Base-by-base conservation (phyloP, 805 yeast species). In the Candida nonsorbophila region DNA sequence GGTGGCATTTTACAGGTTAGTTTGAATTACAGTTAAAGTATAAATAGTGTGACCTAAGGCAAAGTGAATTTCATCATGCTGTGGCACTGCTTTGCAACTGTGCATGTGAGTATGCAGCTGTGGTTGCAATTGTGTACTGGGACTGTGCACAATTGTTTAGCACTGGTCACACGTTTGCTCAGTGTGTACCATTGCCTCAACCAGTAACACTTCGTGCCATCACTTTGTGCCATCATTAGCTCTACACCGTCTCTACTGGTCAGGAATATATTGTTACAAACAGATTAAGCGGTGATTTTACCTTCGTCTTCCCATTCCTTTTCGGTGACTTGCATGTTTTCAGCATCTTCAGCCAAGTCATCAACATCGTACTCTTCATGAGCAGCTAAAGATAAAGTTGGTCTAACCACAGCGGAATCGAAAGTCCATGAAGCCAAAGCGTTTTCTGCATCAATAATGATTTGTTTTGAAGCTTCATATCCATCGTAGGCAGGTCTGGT, bases 401-500 rank as follows among this genome's bases (percentile, higher is more conserved):
- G 96, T 74, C 85, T 88, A 51, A 90, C 94, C 40, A 79, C 88
- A 47, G 97, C 96, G 54, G 80, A 75, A 64, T 92, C 97, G 53
- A 88, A 74, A 47, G 97, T 92, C 98, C 98, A 90, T 39, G 86
- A 75, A 40, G 94, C 94, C 53, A 90, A 75, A 40, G 97, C 95
- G 47, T 79, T 81, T 72, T 90, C 98, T 46, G 94, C 92, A 62
- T 90, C 97, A 58, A 87, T 83, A 54, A 92, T 87, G 68, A 92
- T 86, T 73, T 92, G 97, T 74, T 87, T 88, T 40, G 96, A 84
- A 36, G 96, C 95, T 61, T 90, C 97, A 62, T 87, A 90, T 45
- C 97, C 97, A 55, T 92, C 97, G 66, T 92, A 90, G 37, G 95
- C 90, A 28, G 95, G 90, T 73, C 97, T 86, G 44, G 95, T 81